Evolutionary conservation across 768 basidiomycete genomes (phyloP).

Genomic region (Gymnopilus dilepis): DNA sequence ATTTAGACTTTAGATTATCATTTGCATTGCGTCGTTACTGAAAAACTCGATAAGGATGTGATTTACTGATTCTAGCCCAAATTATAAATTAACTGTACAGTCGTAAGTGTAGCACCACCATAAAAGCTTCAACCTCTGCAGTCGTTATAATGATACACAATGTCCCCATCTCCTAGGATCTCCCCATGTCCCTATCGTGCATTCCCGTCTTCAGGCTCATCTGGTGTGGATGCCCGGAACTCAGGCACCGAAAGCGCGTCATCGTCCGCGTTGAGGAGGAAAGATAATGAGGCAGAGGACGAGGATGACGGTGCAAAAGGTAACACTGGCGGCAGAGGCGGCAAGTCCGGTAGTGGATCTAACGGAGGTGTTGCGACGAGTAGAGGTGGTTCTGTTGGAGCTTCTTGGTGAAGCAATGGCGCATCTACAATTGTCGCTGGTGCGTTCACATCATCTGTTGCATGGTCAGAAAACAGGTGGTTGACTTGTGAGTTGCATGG

Average conservation of each 20-base stretch:
- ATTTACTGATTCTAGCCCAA: not conserved
- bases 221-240: slow-evolving; percentile 17
- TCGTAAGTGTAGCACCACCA: slow-evolving; percentile 11
- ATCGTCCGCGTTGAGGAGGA: slow-evolving; percentile 31
- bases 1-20: too few relatives aligned
- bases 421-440: not conserved
- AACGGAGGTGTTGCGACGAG: not conserved
- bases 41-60: not conserved
- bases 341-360: not conserved
- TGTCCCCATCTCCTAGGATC: not conserved
- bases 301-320: slow-evolving; percentile 19
- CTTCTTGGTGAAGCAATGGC: not conserved
- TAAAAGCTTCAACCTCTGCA: not conserved
- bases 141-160: not conserved
- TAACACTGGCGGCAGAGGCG: slow-evolving; percentile 1
- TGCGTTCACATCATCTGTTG: slow-evolving; percentile 9
- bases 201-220: slow-evolving; percentile 4
- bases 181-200: not conserved
- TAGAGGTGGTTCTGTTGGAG: not conserved
- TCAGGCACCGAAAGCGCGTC: slow-evolving; percentile 19
- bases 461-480: slow-evolving; percentile 40
- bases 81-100: slow-evolving; percentile 19
- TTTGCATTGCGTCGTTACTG: not conserved
- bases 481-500: slow-evolving; percentile 39
- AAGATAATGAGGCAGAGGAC: slow-evolving; percentile 30